Conservation (phyloP, 257 asterid species). For the Avicennia marina region DNA sequence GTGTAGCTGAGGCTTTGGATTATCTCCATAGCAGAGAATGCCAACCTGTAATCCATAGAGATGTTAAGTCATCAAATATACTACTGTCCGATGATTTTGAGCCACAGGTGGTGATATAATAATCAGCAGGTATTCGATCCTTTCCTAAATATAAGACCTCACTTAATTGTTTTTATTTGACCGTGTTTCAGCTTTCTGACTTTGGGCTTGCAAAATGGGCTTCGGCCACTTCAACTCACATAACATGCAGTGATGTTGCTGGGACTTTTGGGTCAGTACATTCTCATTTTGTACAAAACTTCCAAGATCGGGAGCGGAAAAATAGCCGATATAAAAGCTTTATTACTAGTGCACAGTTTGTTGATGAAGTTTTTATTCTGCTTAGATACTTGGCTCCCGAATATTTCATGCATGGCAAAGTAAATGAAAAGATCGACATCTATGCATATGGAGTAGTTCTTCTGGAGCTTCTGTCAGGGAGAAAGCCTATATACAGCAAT, state of each 20-base stretch:
- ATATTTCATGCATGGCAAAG: conserved; percentile 96
- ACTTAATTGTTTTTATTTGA: neutral
- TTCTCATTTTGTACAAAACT: too few relatives aligned
- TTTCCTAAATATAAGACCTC: too few relatives aligned
- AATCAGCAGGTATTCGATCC: too few relatives aligned
- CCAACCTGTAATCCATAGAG: conserved; percentile 84
- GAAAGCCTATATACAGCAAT: conserved; percentile 80
- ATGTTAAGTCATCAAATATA: conserved; percentile 91
- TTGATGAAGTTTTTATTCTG: neutral
- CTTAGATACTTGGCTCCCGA: conserved; percentile 96
- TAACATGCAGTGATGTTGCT: conserved; percentile 78
- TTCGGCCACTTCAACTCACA: conserved; percentile 61
- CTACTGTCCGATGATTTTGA: conserved; percentile 79
- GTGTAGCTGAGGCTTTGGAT: conserved; percentile 92
- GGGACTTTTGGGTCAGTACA: conserved; percentile 94
- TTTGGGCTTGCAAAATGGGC: conserved; percentile 99
- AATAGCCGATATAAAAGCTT: too few relatives aligned
- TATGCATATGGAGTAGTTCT: conserved; percentile 97
- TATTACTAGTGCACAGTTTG: too few relatives aligned
- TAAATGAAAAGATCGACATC: conserved; percentile 85
- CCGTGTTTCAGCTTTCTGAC: conserved; percentile 69
- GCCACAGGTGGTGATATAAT: conserved; percentile 61
- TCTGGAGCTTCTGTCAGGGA: conserved; percentile 92
- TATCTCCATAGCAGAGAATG: conserved; percentile 76
- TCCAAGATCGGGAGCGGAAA: too few relatives aligned